Evolutionary conservation across 2,329 filamentous ascomycete genomes (phyloP).

Genomic region (Penicillium sp.): DNA sequence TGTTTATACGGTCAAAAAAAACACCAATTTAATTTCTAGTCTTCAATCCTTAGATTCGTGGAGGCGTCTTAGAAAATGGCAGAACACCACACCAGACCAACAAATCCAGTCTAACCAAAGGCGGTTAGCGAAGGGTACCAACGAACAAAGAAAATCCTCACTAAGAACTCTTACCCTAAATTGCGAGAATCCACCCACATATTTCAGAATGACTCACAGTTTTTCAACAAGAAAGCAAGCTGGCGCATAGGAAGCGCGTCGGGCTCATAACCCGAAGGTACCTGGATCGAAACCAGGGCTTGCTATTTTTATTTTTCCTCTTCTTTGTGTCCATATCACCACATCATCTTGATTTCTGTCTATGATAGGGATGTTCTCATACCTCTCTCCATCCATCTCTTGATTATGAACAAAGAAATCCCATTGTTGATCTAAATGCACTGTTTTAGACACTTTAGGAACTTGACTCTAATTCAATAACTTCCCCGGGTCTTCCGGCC

Average conservation of each 20-base stretch:
- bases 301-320: conserved; percentile 8
- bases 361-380: not conserved
- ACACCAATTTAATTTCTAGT: no score
- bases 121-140: not conserved
- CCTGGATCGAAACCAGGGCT: conserved; percentile 13
- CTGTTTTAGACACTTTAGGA: not conserved
- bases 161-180: not conserved
- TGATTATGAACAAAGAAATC: not conserved
- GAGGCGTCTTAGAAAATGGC: no score
- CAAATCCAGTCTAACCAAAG: not conserved
- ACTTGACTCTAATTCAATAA: not conserved
- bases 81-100: no score
- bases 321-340: not conserved
- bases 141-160: not conserved
- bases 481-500: not conserved
- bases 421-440: no score
- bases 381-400: not conserved
- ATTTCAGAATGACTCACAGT: not conserved
- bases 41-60: no score
- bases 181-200: not conserved
- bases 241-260: conserved; percentile 15
- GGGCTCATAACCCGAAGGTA: conserved; percentile 15
- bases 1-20: no score
- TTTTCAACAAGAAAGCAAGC: conserved; percentile 6
- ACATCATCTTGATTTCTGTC: not conserved